Evolutionary conservation across 192 early-diverging fungal genomes (phyloP), one percentile per base, ranked within the genome.

Genomic region (Coemansia sp.): DNA sequence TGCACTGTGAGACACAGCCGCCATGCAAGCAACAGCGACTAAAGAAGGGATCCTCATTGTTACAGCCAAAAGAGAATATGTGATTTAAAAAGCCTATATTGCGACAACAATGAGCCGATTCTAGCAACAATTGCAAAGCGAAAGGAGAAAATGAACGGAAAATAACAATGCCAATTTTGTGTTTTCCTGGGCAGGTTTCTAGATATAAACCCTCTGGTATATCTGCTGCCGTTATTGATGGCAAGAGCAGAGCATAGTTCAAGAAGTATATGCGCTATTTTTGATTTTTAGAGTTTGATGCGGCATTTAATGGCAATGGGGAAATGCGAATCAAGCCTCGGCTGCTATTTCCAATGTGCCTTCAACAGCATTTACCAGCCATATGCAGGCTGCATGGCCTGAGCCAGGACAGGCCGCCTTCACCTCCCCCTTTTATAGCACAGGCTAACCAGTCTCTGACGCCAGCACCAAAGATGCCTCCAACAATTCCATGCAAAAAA

Each of bases 21-120:
- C 64, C 64, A 55, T 53, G 38, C 64, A 38, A 32, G 52, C 64
- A 56, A 53, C 36, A 39, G 52, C 35, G 28, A 34, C 15, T 15
- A 22, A 3, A 20, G 45, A 64, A 32, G 35, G 15, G 7, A 64
- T 33, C 45, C n/a, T 64, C 62, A 64, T 64, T 51, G 22, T 43
- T 61, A n/a, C n/a, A n/a, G n/a, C n/a, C n/a, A n/a, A 33, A 51
- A 51, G 15, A 43, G 8, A 8, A 37, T 36, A 3, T 36, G 58
- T 2, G 15, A 14, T 3, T 2, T 8, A 61, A 33, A 48, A 48
- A 48, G 45, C 12, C 45, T 48, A 48, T 48, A 48, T 48, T n/a
- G n/a, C 12, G 15, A 14, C 12, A 48, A 48, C 45, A 48, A 48
- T 48, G 12, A 12, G 12, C 15, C 9, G 2, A 11, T 48, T 3